Evolutionary conservation across 345 rosid genomes (phyloP).

Genomic region (Eucalyptus sideroxylon): DNA sequence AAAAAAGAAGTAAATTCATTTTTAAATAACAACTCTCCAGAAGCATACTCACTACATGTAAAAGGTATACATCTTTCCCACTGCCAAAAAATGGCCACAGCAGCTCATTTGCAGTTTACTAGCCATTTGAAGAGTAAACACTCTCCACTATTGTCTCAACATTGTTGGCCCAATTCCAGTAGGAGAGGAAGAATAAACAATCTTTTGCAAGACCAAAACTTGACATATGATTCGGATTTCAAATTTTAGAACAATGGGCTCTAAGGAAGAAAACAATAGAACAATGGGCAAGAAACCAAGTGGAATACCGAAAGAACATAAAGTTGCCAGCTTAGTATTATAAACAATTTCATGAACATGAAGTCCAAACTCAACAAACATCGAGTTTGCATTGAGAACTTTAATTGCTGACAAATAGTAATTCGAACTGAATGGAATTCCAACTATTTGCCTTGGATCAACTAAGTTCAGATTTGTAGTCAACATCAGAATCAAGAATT

Average conservation of each 20-base stretch:
- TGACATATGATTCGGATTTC: not conserved
- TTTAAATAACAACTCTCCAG: not conserved
- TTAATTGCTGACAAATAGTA: not conserved
- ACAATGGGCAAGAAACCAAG: not conserved
- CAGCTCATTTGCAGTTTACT: not conserved
- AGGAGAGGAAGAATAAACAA: not conserved
- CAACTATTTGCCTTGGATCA: not conserved
- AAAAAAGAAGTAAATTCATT: not conserved
- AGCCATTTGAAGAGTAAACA: not conserved
- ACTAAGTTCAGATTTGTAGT: not conserved
- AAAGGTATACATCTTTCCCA: not conserved
- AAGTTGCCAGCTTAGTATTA: not conserved
- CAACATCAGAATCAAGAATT: not conserved
- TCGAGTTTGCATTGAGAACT: not conserved
- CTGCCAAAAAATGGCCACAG: not conserved
- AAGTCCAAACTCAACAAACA: not conserved
- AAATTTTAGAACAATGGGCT: not conserved
- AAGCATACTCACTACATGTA: not conserved
- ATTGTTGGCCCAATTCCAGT: not conserved
- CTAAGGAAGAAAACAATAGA: not conserved
- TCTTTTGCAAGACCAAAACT: not conserved
- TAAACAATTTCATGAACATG: not conserved
- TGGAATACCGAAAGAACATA: not conserved
- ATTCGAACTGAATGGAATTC: not conserved
- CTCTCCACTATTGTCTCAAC: not conserved